These are phyloP conservation scores for Pouteria campechiana DNA, from an alignment of 179 eudicot genomes.

Conservation along the genomic window DNA sequence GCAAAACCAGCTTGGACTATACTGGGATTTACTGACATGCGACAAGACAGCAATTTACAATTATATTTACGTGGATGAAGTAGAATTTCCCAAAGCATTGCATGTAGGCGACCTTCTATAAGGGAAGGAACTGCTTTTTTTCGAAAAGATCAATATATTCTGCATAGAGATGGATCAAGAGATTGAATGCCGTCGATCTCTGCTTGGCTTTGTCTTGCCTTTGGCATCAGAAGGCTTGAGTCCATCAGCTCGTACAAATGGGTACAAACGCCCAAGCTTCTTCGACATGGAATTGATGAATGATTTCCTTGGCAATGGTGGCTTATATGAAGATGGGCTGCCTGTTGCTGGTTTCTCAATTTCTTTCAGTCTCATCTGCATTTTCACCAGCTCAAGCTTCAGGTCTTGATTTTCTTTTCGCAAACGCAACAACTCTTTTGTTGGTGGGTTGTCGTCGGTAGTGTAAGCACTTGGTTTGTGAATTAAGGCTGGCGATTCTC, in stretches of 20 bases:
- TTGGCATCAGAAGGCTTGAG: constrained; percentile 19
- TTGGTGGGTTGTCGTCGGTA: constrained; percentile 7
- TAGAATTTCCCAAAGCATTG: too few relatives aligned
- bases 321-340: constrained; percentile 49
- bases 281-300: constrained; percentile 58
- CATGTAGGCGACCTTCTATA: too few relatives aligned
- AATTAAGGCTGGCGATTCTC: constrained; percentile 19
- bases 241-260: constrained; percentile 34
- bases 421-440: constrained; percentile 37
- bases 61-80: too few relatives aligned
- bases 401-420: constrained; percentile 70
- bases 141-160: too few relatives aligned
- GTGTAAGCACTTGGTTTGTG: constrained; percentile 15
- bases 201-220: constrained; percentile 37
- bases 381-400: constrained; percentile 64
- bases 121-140: too few relatives aligned
- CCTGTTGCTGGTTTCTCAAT: constrained; percentile 25
- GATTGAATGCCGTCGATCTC: constrained; percentile 74
- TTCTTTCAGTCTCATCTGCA: constrained; percentile 70
- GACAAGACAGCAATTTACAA: too few relatives aligned
- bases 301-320: constrained; percentile 72
- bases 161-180: constrained; percentile 27
- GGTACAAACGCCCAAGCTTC: constrained; percentile 43
- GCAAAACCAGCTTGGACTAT: too few relatives aligned
- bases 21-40: too few relatives aligned